Percentiles rank a stretch among this genome's conserved stretches.
Conservation (phyloP, 1,284 basidiomycete species). For the Mrakiaceae sp. region DNA sequence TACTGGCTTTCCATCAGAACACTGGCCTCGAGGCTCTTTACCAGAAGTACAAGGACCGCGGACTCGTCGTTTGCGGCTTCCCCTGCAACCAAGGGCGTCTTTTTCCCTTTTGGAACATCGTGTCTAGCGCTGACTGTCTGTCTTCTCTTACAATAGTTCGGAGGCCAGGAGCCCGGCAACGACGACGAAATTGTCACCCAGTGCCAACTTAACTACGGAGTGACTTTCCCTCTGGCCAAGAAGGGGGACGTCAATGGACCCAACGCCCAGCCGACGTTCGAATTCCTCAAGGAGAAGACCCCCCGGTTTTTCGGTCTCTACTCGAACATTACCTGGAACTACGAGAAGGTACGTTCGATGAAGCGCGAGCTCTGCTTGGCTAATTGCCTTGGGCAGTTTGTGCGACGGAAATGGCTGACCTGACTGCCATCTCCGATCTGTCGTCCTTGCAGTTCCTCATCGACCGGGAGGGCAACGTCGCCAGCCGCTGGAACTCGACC, state of each 20-base stretch:
- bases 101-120: background rate
- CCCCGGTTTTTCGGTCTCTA: too few species aligned
- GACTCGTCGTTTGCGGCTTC: conserved; percentile 71
- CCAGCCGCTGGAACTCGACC: conserved; percentile 67
- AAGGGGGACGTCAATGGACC: conserved; percentile 37
- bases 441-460: conserved; percentile 27
- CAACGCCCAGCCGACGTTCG: background rate
- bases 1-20: conserved; percentile 68
- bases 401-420: too few species aligned
- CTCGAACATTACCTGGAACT: too few species aligned
- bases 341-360: too few species aligned
- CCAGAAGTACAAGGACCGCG: conserved; percentile 69
- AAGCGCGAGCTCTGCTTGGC: too few species aligned
- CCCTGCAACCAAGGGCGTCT: conserved; percentile 72
- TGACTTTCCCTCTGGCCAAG: conserved; percentile 71
- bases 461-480: conserved; percentile 48
- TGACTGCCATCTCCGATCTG: too few species aligned
- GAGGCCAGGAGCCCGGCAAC: conserved; percentile 57
- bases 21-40: conserved; percentile 71
- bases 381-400: too few species aligned
- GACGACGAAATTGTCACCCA: conserved; percentile 51
- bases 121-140: background rate
- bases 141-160: conserved; percentile 20
- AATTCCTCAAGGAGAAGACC: too few species aligned
- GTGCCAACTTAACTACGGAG: conserved; percentile 60